Conservation (phyloP, 371 early-diverging fungal genomes). For the Chytridiales sp. region DNA sequence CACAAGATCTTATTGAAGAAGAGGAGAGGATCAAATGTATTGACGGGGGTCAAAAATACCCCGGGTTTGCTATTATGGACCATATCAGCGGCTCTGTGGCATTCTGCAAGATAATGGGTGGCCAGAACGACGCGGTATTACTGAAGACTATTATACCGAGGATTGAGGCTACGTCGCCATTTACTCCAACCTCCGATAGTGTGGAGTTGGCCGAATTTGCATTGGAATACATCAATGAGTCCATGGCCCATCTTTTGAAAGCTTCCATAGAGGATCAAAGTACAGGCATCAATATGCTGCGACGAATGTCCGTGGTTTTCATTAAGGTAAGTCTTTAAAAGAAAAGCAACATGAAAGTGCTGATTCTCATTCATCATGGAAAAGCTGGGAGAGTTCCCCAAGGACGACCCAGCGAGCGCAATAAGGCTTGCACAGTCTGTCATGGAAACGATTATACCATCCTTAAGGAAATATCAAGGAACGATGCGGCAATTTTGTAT, state of each 20-base stretch:
- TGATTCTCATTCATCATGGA: background rate
- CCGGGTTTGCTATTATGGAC: too few species aligned
- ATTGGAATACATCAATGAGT: conserved; percentile 18
- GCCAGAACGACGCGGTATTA: background rate
- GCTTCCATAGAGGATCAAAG: background rate
- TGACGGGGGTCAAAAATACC: background rate
- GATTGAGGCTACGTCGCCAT: background rate
- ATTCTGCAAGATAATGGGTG: too few species aligned
- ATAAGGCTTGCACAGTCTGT: conserved; percentile 12
- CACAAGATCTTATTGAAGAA: too few species aligned
- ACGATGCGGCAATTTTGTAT: conserved; percentile 29
- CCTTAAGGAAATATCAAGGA: conserved; percentile 19
- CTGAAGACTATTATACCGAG: background rate
- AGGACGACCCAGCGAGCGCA: background rate
- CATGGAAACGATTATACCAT: conserved; percentile 17
- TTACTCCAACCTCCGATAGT: background rate
- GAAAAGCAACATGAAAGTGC: too few species aligned
- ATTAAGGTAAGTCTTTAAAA: conserved; percentile 12
- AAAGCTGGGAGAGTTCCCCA: conserved; percentile 1
- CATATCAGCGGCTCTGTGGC: too few species aligned
- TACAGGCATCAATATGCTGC: background rate
- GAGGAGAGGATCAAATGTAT: too few species aligned
- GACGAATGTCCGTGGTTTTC: conserved; percentile 18
- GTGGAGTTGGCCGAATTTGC: background rate
- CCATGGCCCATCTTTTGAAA: conserved; percentile 4